phyloP scores from a whole-genome alignment of 2,329 filamentous ascomycete genomes.

The Moelleriella libera region DNA sequence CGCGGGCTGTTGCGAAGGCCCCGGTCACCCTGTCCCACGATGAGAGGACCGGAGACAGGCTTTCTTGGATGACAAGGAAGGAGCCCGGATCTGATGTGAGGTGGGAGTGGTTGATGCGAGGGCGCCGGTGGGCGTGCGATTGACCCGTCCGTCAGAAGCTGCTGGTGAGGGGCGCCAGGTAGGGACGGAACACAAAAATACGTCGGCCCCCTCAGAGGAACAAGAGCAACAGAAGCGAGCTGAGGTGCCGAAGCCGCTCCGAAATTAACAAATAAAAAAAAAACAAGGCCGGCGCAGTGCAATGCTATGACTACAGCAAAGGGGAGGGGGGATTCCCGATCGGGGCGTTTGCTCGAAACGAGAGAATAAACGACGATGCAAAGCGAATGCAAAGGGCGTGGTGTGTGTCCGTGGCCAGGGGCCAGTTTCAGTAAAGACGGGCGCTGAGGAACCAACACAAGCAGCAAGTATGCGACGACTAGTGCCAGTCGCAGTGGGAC shows the following conservation, averaged over 20 bases:
- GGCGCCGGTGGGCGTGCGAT: not conserved
- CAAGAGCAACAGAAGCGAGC: not conserved
- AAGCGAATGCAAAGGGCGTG: conserved; percentile 4
- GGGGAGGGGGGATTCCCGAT: not conserved
- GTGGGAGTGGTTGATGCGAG: not conserved
- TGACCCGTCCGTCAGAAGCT: conserved; percentile 1
- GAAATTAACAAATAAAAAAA: not conserved
- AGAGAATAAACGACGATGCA: conserved; percentile 3
- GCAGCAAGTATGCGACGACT: conserved; percentile 2
- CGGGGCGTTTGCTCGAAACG: conserved; percentile 3
- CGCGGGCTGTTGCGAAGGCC: conserved; percentile 18
- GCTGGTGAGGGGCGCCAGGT: not conserved
- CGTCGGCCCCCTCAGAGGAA: not conserved
- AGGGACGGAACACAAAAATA: not conserved
- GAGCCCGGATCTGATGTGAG: not conserved
- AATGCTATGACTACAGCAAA: conserved; percentile 5
- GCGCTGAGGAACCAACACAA: conserved; percentile 5
- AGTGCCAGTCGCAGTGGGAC: conserved; percentile 10
- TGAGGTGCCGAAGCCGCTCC: not conserved
- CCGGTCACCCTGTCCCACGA: conserved; percentile 15
- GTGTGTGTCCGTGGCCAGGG: conserved; percentile 6
- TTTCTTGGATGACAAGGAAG: not conserved
- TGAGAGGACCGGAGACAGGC: not conserved
- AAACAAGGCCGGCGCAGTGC: not conserved
- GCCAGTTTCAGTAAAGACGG: conserved; percentile 5